phyloP scores from a whole-genome alignment of 257 asterid genomes.

The Lycium barbarum region DNA sequence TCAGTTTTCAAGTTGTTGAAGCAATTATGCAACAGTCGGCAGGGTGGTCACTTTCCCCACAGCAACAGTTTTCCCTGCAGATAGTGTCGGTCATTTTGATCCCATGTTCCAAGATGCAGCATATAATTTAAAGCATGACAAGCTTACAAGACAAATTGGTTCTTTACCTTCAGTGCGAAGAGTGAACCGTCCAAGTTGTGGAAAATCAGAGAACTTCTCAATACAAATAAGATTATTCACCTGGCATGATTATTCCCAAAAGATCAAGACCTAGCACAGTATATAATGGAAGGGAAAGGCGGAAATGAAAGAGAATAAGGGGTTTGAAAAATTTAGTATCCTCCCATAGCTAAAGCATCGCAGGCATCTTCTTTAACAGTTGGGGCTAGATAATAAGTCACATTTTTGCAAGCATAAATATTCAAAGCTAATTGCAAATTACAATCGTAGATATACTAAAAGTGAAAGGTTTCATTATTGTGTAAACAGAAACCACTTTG shows the following conservation, averaged over 20 bases:
- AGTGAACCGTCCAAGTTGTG: slow-evolving; percentile 93
- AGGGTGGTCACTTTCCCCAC: slow-evolving; percentile 63
- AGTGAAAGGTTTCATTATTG: not conserved
- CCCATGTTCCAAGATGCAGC: not conserved
- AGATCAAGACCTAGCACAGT: not conserved
- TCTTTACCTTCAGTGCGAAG: slow-evolving; percentile 91
- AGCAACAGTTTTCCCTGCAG: slow-evolving; percentile 81
- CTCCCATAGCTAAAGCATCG: not conserved
- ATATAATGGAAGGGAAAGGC: not conserved
- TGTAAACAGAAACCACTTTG: not conserved
- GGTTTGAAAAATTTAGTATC: not conserved
- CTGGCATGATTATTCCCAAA: slow-evolving; percentile 49
- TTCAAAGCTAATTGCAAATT: not conserved
- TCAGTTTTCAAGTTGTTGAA: slow-evolving; percentile 31
- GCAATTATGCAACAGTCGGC: slow-evolving; percentile 37
- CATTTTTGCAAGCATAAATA: not conserved
- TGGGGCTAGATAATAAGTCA: not conserved
- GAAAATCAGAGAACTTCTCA: slow-evolving; percentile 75
- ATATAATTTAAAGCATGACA: slow-evolving; percentile 26
- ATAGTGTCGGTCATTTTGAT: slow-evolving; percentile 16
- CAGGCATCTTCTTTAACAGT: not conserved
- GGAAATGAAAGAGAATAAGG: slow-evolving; percentile 11
- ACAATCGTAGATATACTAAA: not conserved
- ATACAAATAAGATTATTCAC: slow-evolving; percentile 75
- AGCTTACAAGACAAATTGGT: slow-evolving; percentile 19